These are phyloP conservation scores for Hebeloma cylindrosporum DNA, from an alignment of 768 basidiomycete species.

Conservation along the genomic window DNA sequence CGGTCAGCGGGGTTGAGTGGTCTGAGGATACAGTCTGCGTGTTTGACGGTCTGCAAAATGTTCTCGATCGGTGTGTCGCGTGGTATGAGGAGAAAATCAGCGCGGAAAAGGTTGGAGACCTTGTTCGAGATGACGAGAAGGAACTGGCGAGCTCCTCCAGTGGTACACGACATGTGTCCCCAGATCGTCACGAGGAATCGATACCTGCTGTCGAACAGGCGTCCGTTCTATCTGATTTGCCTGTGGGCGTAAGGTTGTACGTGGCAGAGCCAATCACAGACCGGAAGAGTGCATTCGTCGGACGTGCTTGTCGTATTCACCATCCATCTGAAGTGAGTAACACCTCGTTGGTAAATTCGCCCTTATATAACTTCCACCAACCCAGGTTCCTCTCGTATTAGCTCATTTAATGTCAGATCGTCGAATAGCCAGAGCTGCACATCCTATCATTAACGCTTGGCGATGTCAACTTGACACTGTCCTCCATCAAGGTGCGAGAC, in stretches of 20 bases:
- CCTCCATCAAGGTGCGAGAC: slow-evolving; percentile 76
- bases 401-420: slow-evolving; percentile 68
- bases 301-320: slow-evolving; percentile 78
- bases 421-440: slow-evolving; percentile 71
- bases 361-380: background rate
- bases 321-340: slow-evolving; percentile 68
- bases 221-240: slow-evolving; percentile 30
- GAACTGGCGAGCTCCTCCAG: slow-evolving; percentile 22
- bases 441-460: slow-evolving; percentile 84
- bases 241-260: slow-evolving; percentile 64
- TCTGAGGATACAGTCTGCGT: slow-evolving; percentile 71
- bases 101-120: slow-evolving; percentile 52
- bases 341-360: background rate
- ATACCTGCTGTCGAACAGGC: slow-evolving; percentile 6
- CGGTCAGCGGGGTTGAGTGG: slow-evolving; percentile 77
- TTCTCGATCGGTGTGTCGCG: slow-evolving; percentile 59
- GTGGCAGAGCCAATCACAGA: slow-evolving; percentile 82
- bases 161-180: slow-evolving; percentile 1
- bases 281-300: slow-evolving; percentile 83
- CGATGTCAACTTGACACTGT: slow-evolving; percentile 66
- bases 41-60: slow-evolving; percentile 82
- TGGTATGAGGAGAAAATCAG: slow-evolving; percentile 76
- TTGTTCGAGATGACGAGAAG: slow-evolving; percentile 53
- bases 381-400: slow-evolving; percentile 67
- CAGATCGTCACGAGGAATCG: slow-evolving; percentile 5